Base-by-base conservation (phyloP, 257 asterid genomes). In the Salvia miltiorrhiza region DNA sequence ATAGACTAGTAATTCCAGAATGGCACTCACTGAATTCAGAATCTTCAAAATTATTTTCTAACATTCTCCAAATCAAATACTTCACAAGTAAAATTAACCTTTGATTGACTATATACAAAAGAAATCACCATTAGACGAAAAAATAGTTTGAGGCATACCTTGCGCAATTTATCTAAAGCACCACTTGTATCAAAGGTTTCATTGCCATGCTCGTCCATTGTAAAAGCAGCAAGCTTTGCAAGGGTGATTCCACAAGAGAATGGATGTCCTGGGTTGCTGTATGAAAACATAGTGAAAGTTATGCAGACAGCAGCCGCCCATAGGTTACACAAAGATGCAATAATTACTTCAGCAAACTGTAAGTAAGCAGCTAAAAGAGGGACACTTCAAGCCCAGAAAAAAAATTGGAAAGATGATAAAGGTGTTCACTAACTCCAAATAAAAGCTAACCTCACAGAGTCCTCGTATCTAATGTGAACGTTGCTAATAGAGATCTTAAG, bases 161-260 rank as follows among this genome's bases (percentile, higher is more conserved):
- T 94, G 49, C 97, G 96, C 79, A 94, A 77, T 81, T 86, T 94
- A 89, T 94, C 99, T 70, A 89, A 86, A 77, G 99, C 99, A 63
- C 99, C 99, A 76, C 99, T 93, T 21, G 99, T 89, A 79, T 93
- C 99, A 6, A 93, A 93, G 57, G 97, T 93, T 79, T 93, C 99
- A 86, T 90, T 93, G 56, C 99, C 99, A 70, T 88, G 90, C 85
- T 93, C 99, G 82, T 93, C 97, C 93, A 81, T 87, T 7, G 99
- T 93, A 55, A 93, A 97, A 64, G 99, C 99, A 68, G 99, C 99
- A 69, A 93, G 99, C 86, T 91, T 90, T 44, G 96, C 95, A 37
- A 93, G 92, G 72, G 97, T 93, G 77, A 93, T 70, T 53, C 99
- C 99, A 75, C 96, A 93, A 74, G 89, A 87, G 84, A 93, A 94